Base-by-base conservation (phyloP, 495 filamentous ascomycete species). In the Aspergillus saccharolyticus region DNA sequence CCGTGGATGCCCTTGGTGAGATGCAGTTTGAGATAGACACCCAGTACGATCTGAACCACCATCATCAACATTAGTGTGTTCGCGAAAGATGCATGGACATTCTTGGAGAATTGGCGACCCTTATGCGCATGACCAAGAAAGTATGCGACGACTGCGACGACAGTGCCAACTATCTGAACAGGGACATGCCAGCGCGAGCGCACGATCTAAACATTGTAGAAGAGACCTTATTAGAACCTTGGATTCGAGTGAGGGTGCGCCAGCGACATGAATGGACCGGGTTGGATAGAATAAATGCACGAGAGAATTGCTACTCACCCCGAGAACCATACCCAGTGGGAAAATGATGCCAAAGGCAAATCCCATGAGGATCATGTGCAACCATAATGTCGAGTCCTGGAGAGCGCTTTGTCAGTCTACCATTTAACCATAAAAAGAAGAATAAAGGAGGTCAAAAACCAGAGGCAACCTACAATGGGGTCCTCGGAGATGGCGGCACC, bases 161-260 rank as follows among this genome's bases (percentile, higher is more conserved):
- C 68, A 20, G 89, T 85, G 53, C 85, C 89, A 56, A 89, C 64
- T 18, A 86, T 80, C 71, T 98, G 94, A 4, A 91, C 66, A 24
- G 94, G 94, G 49, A 98, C 95, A 73, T 98, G 94, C 90, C 90
- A 97, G 60, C 90, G 86, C 48, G 86, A 94, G 51, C 88, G 90
- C 47, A 89, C 79, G 22, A 98, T 96, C 89, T 95, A 39, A 70
- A 60, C 15, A 30, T 4, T 17, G 42, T 17, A 52, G 30, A 42
- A 49, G 22, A 46, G 33, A 42, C 19, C 28, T 59, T 53, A 59
- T n/a, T n/a, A 51, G 44, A 44, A 18, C n/a, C 25, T 15, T 8
- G 30, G 16, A 45, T 4, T 20, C 20, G 43, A 28, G n/a, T 2
- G 43, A 16, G 22, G 15, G 17, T 16, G 12, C 28, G 47, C n/a